Conservation (phyloP, 2,329 filamentous ascomycete species). For the Alternaria viburni region DNA sequence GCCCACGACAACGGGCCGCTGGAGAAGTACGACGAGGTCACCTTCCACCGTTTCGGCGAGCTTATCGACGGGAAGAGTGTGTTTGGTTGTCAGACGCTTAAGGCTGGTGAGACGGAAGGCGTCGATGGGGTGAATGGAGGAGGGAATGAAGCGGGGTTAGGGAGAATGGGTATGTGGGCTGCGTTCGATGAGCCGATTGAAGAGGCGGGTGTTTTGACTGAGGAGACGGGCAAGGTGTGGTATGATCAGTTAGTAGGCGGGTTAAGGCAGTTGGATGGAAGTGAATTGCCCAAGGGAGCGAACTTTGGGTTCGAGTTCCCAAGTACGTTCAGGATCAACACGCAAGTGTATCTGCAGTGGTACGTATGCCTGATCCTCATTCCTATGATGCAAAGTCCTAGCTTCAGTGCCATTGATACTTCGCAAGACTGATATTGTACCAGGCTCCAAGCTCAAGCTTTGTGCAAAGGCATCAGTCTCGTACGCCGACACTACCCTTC, state of each 20-base stretch:
- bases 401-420: too few relatives aligned
- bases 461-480: constrained; percentile 70
- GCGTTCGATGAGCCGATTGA: constrained; percentile 41
- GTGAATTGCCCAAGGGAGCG: constrained; percentile 44
- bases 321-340: constrained; percentile 49
- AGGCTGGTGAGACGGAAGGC: constrained; percentile 16
- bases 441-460: constrained; percentile 66
- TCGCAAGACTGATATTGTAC: too few relatives aligned
- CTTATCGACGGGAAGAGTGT: constrained; percentile 32
- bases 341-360: constrained; percentile 47
- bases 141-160: constrained; percentile 34
- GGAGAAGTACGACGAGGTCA: constrained; percentile 41
- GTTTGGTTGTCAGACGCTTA: constrained; percentile 21
- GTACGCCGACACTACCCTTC: constrained; percentile 60
- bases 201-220: constrained; percentile 43
- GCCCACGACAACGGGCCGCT: constrained; percentile 43
- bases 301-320: constrained; percentile 47
- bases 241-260: constrained; percentile 52
- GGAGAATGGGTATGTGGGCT: constrained; percentile 35
- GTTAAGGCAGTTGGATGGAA: constrained; percentile 30
- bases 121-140: not conserved
- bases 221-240: constrained; percentile 50
- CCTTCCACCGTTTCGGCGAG: constrained; percentile 36
- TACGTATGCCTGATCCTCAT: constrained; percentile 15
- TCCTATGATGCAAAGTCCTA: too few relatives aligned